Evolutionary conservation across 176 grass and related monocot genomes (phyloP), one percentile per base, ranked within the genome.

Genomic region (Puya raimondii): DNA sequence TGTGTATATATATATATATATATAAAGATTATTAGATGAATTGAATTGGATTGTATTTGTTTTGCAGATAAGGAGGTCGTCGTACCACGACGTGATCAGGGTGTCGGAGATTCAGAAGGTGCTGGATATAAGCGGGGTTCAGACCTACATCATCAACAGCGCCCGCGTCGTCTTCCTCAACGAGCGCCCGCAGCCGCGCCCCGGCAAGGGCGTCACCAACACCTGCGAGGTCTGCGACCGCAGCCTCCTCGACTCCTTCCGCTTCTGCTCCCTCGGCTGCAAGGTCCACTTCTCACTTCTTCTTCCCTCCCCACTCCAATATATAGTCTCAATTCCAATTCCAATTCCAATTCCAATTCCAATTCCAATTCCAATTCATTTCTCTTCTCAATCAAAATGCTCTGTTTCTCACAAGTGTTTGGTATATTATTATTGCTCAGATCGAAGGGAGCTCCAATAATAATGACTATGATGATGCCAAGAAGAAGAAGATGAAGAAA

Each of bases 131-230:
- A 67, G 69, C 71, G 82, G 94, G 53, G 94, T 97, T 64, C 94
- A 97, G 82, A 92, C 94, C 23, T 97, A 97, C 84, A 88, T 93
- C 73, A 97, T 97, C 78, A 97, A 97, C 77, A 90, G 89, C 67
- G 94, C 94, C 14, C 94, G 94, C 51, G 94, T 97, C 18, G 94
- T 97, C 48, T 97, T 97, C 84, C 84, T 97, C 23, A 97, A 97
- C 76, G 94, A 97, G 76, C 84, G 94, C 9, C 86, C 86, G 17
- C 89, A 97, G 79, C 89, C 89, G 7, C 76, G 94, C 65, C 94
- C 94, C 2, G 84, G 94, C n/a, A 97, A 97, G 76, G 94, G 94
- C 47, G 94, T 90, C 74, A 90, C 89, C 79, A 97, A 99, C 82
- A 99, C 85, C 68, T 99, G 95, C 78, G 95, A 99, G 23, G 95